Base-by-base conservation (phyloP, 306 rosid genomes). In the Cucurbita maxima region DNA sequence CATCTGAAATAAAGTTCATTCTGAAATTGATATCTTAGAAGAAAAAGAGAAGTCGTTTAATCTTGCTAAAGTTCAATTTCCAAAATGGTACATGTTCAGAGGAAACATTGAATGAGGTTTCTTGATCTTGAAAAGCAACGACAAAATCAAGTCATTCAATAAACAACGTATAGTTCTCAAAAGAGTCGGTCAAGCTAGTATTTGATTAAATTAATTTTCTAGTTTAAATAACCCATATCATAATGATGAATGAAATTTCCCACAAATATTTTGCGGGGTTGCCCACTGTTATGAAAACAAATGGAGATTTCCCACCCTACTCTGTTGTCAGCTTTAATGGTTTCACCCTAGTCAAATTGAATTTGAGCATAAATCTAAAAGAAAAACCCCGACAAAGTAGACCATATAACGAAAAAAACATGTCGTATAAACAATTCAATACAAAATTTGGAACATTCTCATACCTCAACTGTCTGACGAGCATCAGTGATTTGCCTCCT, bases 401-500 rank as follows among this genome's bases (percentile, higher is more conserved):
- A 2, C 5, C 36, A 66, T 4, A 67, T 40, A 19, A 67, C 53
- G 19, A 67, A 55, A 45, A 45, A 67, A 67, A 3, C 40, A 45
- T 67, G 73, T 11, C 6, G 73, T 44, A 45, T 55, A 71, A 34
- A 34, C 43, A 66, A 40, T 20, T 18, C 16, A 18, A 36, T 71
- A 54, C 36, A 69, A 20, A 47, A 6, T 69, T 69, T 11, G 38
- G 34, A 71, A 51, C 48, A 14, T 74, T 37, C 8, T 64, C 72
- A 80, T 76, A 94, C 98, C 96, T 94, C 95, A 85, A 94, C 81
- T 79, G 86, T 66, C 70, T 38, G 78, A 69, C 86, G 79, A 79
- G 91, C 91, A 68, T 87, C 86, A 47, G 95, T 79, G 71, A 94
- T 91, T 75, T 86, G 88, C 86, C 86, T 87, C 54, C 83, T 88